phyloP scores from a whole-genome alignment of 192 early-diverging fungal species.

The Chytriomyces sp. region DNA sequence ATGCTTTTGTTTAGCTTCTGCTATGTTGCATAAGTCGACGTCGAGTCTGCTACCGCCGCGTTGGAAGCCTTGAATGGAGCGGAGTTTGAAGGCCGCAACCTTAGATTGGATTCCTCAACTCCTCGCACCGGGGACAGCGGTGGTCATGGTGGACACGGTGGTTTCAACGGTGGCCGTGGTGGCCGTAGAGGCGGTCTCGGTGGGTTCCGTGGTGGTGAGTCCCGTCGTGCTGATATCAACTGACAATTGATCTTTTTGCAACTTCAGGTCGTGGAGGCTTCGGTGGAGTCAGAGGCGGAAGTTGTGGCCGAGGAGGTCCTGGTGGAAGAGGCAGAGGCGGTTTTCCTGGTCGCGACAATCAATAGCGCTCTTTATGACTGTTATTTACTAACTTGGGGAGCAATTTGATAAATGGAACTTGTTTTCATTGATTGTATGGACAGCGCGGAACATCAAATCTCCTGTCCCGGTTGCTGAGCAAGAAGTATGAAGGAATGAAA shows the following conservation, averaged over 20 bases:
- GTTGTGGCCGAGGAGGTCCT: constrained; percentile 48
- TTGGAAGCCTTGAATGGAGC: constrained; percentile 76
- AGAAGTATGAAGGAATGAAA: too few species aligned
- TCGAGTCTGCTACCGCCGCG: constrained; percentile 56
- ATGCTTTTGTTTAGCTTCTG: constrained; percentile 36
- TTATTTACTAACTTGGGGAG: neutral
- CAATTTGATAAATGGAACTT: neutral
- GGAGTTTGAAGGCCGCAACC: constrained; percentile 75
- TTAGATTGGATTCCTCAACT: constrained; percentile 85
- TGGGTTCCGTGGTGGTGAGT: constrained; percentile 54
- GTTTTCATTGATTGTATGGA: too few species aligned
- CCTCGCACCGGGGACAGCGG: constrained; percentile 37
- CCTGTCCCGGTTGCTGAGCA: too few species aligned
- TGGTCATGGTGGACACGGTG: constrained; percentile 41
- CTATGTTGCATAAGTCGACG: constrained; percentile 51
- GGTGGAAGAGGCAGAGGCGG: constrained; percentile 53
- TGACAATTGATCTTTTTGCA: constrained; percentile 41
- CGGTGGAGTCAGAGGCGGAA: constrained; percentile 51
- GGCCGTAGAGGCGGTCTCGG: constrained; percentile 54
- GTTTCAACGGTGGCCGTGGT: constrained; percentile 40
- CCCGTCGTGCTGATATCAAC: constrained; percentile 51
- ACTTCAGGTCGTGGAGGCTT: constrained; percentile 45
- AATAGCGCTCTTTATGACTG: neutral
- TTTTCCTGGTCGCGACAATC: constrained; percentile 56
- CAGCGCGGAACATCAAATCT: too few species aligned